Evolutionary conservation across 108 stramenopile species (phyloP), one percentile per base, ranked within the genome.

Genomic region (Thalassiosira profunda): DNA sequence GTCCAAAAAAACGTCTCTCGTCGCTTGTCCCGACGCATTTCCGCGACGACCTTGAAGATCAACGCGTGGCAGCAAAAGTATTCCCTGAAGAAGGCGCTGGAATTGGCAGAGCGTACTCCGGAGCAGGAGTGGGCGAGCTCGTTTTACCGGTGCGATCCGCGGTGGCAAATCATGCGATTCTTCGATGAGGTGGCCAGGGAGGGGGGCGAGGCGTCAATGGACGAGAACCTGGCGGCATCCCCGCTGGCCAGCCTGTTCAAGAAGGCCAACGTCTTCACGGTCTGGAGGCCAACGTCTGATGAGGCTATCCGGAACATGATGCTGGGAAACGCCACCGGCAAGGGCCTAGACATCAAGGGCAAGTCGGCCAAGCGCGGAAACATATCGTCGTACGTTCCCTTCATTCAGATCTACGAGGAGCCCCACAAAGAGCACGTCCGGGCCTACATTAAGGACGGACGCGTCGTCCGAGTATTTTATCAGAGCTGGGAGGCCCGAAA

Each of bases 301-400:
- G 86, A 87, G 62, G 82, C 89, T 11, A 87, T 91, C 31, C 70
- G 83, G 34, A 78, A 82, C 42, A 87, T 91, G 89, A 87, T 91
- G 84, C 47, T 72, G 18, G 86, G 89, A 2, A 46, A 54, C 8
- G 89, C 75, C 1, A 78, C 81, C 8, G 89, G 89, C n/a, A 91
- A 91, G 57, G 86, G 89, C 28, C 63, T 91, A 47, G 86, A 91
- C 40, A 86, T 90, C 51, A 90, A 90, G 43, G 89, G 89, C 17
- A 90, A 90, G 68, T 75, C 72, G n/a, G 89, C 89, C 52, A 85
- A 85, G 37, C 31, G 51, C 18, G 89, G 89, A 18, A 74, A 62
- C 26, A 51, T 89, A 28, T 74, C 72, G 4, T 86, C 72, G 23
- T 85, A 81, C 47, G 84, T 91, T 9, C 89, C 89, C 4, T 91